These are phyloP conservation scores for Kwoniella europaea DNA, from an alignment of 768 basidiomycete species.

Conservation along the genomic window DNA sequence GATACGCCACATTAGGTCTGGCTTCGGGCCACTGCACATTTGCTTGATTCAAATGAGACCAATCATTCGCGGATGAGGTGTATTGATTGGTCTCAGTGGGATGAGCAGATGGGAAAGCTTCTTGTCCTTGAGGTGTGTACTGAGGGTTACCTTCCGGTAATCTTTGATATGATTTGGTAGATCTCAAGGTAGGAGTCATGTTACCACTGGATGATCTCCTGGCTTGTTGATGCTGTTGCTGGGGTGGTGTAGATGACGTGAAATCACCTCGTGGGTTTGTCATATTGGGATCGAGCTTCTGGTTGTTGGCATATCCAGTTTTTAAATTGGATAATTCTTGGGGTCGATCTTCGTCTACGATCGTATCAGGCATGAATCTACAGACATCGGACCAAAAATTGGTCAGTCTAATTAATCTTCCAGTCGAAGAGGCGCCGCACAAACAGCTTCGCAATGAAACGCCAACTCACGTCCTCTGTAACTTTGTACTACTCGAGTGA, in stretches of 20 bases:
- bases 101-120: slow-evolving; percentile 7
- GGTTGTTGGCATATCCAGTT: neutral
- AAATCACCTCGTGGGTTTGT: neutral
- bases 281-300: neutral
- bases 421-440: neutral
- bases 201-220: neutral
- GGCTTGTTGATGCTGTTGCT: neutral
- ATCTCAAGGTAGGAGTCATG: slow-evolving; percentile 6
- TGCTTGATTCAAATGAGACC: neutral
- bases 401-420: neutral
- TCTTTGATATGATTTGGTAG: slow-evolving; percentile 17
- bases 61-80: neutral
- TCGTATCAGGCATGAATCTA: slow-evolving; percentile 20
- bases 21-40: slow-evolving; percentile 9
- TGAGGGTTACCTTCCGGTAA: slow-evolving; percentile 8
- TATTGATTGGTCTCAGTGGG: neutral
- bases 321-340: slow-evolving; percentile 11
- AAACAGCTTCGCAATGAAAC: no score
- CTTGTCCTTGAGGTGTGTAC: neutral
- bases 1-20: neutral
- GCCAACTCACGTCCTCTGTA: slow-evolving; percentile 37
- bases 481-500: slow-evolving; percentile 25
- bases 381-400: neutral
- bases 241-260: neutral
- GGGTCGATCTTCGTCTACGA: neutral